Evolutionary conservation across 2,329 filamentous ascomycete genomes (phyloP).

Genomic region (Fusarium sp.): DNA sequence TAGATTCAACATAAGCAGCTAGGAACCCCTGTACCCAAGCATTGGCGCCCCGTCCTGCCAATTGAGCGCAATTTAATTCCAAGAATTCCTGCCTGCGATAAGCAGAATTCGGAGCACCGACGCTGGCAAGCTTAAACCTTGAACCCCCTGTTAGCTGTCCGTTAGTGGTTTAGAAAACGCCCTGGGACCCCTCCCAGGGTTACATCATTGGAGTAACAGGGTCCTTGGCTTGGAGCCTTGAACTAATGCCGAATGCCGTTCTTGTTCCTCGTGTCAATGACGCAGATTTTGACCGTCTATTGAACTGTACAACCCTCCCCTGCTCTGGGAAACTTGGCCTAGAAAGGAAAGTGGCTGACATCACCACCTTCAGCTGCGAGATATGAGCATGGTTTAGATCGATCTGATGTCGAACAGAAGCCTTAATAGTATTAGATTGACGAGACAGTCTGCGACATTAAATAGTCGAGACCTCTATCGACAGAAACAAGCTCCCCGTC

Average conservation of each 20-base stretch:
- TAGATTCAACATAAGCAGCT: slow-evolving; percentile 49
- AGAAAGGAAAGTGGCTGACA: slow-evolving; percentile 16
- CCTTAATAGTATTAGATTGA: slow-evolving; percentile 1
- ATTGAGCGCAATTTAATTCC: slow-evolving; percentile 6
- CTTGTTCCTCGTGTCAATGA: not conserved
- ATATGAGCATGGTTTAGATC: not conserved
- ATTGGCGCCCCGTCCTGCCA: not conserved
- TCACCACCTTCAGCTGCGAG: not conserved
- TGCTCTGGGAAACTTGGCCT: not conserved
- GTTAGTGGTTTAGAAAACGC: not conserved
- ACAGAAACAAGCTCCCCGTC: not conserved
- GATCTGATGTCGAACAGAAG: not conserved
- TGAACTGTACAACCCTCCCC: slow-evolving; percentile 6
- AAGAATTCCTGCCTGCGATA: not conserved
- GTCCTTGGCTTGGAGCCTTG: not conserved
- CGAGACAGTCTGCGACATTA: not conserved
- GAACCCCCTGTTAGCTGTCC: not conserved
- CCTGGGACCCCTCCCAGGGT: not conserved
- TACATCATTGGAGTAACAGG: not conserved
- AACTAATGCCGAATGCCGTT: not conserved
- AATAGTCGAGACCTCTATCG: not conserved
- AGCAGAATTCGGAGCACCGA: not conserved
- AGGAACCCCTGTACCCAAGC: not conserved
- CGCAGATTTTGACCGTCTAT: slow-evolving; percentile 15
- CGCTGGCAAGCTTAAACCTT: not conserved